These are phyloP conservation scores for Polyporus tsugae DNA, from an alignment of 1,284 basidiomycete species.

Conservation along the genomic window DNA sequence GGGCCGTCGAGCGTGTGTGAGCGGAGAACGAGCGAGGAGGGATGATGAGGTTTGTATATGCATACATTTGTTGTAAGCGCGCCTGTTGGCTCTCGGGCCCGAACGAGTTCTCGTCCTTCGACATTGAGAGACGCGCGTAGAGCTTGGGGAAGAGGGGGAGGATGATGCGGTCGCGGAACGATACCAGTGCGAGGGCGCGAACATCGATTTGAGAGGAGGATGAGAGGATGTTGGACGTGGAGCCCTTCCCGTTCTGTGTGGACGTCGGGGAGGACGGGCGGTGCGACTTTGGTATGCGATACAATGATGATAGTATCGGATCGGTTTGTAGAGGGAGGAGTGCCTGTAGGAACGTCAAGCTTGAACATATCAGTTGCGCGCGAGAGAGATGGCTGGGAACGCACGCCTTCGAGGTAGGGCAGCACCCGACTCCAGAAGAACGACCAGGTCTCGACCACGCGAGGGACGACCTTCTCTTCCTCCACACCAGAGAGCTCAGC, in stretches of 20 bases:
- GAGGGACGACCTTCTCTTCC: constrained; percentile 77
- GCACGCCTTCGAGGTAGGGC: constrained; percentile 87
- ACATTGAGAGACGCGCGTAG: constrained; percentile 58
- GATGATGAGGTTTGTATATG: constrained; percentile 2
- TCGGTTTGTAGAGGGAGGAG: constrained; percentile 83
- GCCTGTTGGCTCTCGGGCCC: constrained; percentile 58
- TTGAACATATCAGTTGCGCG: neutral
- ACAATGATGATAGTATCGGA: constrained; percentile 68
- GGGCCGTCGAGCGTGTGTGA: neutral
- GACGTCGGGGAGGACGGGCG: constrained; percentile 63
- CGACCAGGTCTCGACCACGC: constrained; percentile 90
- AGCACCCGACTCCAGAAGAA: constrained; percentile 96
- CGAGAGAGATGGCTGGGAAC: constrained; percentile 38
- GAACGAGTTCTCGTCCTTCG: constrained; percentile 62
- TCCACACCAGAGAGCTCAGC: constrained; percentile 80
- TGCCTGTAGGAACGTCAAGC: constrained; percentile 51
- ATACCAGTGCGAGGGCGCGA: constrained; percentile 78
- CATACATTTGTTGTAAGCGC: constrained; percentile 79
- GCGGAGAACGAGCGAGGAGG: neutral
- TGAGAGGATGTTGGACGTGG: constrained; percentile 40
- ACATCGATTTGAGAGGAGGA: constrained; percentile 71
- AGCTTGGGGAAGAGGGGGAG: constrained; percentile 68
- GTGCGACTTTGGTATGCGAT: constrained; percentile 66
- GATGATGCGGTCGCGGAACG: constrained; percentile 84
- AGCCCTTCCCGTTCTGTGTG: constrained; percentile 54